phyloP scores from a whole-genome alignment of 2,329 filamentous ascomycete genomes.

The Knufia fluminis region DNA sequence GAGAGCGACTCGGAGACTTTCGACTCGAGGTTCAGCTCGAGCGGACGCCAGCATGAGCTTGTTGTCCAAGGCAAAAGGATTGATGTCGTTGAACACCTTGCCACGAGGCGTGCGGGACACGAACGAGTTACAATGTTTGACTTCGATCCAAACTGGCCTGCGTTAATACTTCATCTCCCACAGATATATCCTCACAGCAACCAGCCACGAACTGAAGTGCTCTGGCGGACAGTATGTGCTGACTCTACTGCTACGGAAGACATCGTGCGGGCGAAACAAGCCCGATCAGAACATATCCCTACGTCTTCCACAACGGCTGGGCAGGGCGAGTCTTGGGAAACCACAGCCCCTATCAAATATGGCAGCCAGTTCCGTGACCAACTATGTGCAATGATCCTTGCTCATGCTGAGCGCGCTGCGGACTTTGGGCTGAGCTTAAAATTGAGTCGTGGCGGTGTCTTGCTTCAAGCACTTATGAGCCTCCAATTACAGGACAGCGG shows the following conservation, averaged over 20 bases:
- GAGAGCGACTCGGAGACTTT: conserved; percentile 6
- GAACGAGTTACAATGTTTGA: conserved; percentile 8
- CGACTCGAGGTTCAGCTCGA: neutral
- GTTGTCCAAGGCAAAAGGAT: conserved; percentile 10
- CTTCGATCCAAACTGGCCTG: conserved; percentile 15
- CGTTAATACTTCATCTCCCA: conserved; percentile 10
- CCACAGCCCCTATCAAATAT: conserved; percentile 9
- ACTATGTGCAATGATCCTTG: conserved; percentile 10
- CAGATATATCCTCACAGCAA: conserved; percentile 9
- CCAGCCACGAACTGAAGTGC: conserved; percentile 11
- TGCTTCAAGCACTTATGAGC: conserved; percentile 1
- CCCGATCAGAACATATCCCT: neutral
- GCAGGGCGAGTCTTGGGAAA: neutral
- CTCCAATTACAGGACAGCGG: neutral
- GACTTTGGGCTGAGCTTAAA: conserved; percentile 6
- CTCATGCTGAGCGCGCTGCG: conserved; percentile 3
- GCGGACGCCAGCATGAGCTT: neutral
- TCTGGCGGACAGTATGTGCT: conserved; percentile 15
- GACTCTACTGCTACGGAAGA: conserved; percentile 7
- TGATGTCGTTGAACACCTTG: conserved; percentile 9
- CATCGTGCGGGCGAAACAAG: neutral
- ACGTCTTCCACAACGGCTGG: too few species aligned
- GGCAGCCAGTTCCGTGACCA: conserved; percentile 11
- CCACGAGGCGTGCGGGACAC: conserved; percentile 9
- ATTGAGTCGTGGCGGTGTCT: neutral